These are phyloP conservation scores for Capsicum rhomboideum DNA, from an alignment of 257 asterid genomes.

Conservation along the genomic window DNA sequence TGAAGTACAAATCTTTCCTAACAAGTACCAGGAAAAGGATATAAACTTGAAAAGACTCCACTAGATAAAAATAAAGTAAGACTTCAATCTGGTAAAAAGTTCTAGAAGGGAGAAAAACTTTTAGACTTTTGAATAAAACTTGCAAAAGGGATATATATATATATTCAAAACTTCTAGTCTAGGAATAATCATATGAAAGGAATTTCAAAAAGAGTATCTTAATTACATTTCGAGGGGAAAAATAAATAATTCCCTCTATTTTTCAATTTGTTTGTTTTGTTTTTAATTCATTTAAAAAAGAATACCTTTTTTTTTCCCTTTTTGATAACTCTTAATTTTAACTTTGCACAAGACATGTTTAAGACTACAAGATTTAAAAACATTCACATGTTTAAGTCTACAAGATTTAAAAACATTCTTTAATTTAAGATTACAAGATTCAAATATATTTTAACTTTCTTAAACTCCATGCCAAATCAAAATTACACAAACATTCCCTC, in stretches of 20 bases:
- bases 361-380: no score
- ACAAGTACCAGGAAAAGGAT: neutral
- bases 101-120: neutral
- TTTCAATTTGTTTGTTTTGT: no score
- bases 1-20: neutral
- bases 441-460: no score
- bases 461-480: no score
- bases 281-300: no score
- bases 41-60: neutral
- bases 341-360: no score
- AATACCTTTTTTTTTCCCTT: no score
- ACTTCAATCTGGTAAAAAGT: neutral
- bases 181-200: neutral
- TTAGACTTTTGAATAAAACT: neutral
- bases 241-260: neutral
- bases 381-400: no score
- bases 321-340: no score
- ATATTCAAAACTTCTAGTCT: neutral
- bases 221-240: neutral
- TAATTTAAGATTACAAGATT: no score
- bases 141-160: neutral
- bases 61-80: neutral
- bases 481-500: no score
- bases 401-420: no score
- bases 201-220: neutral